Conservation (phyloP, 1,284 basidiomycete genomes). For the Flammula alnicola region DNA sequence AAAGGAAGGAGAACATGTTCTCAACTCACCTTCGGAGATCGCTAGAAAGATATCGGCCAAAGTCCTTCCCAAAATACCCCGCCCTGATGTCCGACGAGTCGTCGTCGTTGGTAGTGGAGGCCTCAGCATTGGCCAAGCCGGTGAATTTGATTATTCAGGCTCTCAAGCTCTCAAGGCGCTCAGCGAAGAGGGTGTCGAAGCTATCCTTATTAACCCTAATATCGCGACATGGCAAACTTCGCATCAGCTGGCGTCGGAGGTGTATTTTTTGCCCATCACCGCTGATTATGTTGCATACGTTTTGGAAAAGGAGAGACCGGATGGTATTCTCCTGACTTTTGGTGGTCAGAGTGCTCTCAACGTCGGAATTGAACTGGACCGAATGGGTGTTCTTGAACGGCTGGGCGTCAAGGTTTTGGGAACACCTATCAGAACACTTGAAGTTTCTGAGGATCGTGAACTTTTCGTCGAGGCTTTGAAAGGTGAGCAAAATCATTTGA, state of each 20-base stretch:
- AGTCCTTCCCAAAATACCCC: conserved; percentile 85
- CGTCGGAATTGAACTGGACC: conserved; percentile 96
- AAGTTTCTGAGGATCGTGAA: conserved; percentile 97
- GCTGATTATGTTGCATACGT: conserved; percentile 99
- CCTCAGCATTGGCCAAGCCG: conserved; percentile 96
- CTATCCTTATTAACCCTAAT: conserved; percentile 97
- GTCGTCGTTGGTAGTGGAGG: conserved; percentile 97
- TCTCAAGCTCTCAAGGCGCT: conserved; percentile 99
- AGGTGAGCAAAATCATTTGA: conserved; percentile 52
- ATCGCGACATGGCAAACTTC: conserved; percentile 98
- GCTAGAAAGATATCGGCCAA: conserved; percentile 90
- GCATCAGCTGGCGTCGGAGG: conserved; percentile 93
- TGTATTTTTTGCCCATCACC: conserved; percentile 98
- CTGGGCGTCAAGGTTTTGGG: conserved; percentile 95
- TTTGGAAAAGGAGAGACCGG: conserved; percentile 97
- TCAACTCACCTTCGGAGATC: conserved; percentile 91
- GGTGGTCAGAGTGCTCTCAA: conserved; percentile 98
- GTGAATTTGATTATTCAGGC: conserved; percentile 99
- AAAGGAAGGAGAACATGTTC: conserved; percentile 78
- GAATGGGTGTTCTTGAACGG: conserved; percentile 96
- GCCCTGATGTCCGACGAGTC: conserved; percentile 93
- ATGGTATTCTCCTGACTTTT: conserved; percentile 97
- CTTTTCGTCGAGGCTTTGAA: conserved; percentile 97
- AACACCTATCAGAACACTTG: conserved; percentile 93
- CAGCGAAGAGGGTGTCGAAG: conserved; percentile 93